These are phyloP conservation scores for Globisporangium nodosum DNA, from an alignment of 352 stramenopile species.

Conservation along the genomic window DNA sequence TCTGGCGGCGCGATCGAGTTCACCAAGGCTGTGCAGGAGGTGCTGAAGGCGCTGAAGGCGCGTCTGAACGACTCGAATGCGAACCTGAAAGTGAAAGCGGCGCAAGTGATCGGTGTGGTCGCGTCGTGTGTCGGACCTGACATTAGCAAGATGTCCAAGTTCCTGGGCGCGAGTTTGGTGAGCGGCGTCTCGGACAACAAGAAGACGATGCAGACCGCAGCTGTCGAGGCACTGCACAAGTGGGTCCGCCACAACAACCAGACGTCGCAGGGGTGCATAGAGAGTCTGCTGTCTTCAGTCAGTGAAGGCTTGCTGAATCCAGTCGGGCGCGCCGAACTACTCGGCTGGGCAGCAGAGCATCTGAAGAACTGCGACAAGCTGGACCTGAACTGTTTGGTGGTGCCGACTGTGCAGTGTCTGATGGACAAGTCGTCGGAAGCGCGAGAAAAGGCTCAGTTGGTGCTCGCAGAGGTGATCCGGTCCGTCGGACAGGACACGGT, in stretches of 20 bases:
- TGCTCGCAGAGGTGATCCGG: slow-evolving; percentile 79
- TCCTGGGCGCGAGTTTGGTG: slow-evolving; percentile 62
- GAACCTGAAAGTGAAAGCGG: slow-evolving; percentile 84
- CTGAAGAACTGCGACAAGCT: slow-evolving; percentile 56
- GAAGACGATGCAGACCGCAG: slow-evolving; percentile 80
- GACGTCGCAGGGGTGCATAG: slow-evolving; percentile 56
- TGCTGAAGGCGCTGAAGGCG: slow-evolving; percentile 70
- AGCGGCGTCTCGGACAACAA: slow-evolving; percentile 83
- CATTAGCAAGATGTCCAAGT: slow-evolving; percentile 77
- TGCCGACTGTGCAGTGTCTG: slow-evolving; percentile 71
- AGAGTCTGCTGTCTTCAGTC: slow-evolving; percentile 63
- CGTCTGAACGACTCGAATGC: slow-evolving; percentile 81
- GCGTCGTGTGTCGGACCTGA: slow-evolving; percentile 73
- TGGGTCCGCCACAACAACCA: slow-evolving; percentile 78
- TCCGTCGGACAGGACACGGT: slow-evolving; percentile 74
- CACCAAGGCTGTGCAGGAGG: slow-evolving; percentile 73
- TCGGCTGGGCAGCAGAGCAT: slow-evolving; percentile 70
- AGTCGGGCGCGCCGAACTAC: slow-evolving; percentile 71
- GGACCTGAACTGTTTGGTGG: slow-evolving; percentile 61
- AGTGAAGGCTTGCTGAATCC: slow-evolving; percentile 70
- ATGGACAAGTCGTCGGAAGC: slow-evolving; percentile 83
- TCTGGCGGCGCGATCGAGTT: slow-evolving; percentile 79
- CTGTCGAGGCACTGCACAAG: slow-evolving; percentile 73
- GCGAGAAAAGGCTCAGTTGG: slow-evolving; percentile 69
- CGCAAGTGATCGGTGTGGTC: slow-evolving; percentile 75